Evolutionary conservation across 2,329 filamentous ascomycete species (phyloP).

Genomic region (Thielaviopsis euricoi): DNA sequence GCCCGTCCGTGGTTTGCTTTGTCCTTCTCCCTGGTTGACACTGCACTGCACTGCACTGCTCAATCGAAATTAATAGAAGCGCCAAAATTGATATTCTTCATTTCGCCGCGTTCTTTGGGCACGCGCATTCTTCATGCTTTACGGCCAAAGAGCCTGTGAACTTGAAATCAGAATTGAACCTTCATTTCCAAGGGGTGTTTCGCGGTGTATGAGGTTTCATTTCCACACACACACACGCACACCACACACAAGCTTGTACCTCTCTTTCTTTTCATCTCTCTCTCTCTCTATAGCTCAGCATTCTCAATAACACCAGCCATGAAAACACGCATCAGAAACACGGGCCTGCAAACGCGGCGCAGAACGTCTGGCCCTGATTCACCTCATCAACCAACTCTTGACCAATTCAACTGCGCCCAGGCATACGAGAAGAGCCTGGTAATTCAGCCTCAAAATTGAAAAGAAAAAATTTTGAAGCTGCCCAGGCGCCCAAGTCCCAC

Average conservation of each 20-base stretch:
- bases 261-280: neutral
- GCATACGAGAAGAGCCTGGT: too few relatives aligned
- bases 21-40: neutral
- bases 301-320: too few relatives aligned
- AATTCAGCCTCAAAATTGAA: too few relatives aligned
- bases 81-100: neutral
- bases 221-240: neutral
- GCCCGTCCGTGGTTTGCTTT: neutral
- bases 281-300: too few relatives aligned
- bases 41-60: too few relatives aligned
- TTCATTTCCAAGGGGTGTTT: neutral
- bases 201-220: neutral
- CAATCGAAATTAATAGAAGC: neutral
- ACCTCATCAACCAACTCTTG: too few relatives aligned
- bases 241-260: neutral
- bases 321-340: neutral
- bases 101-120: neutral
- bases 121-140: neutral
- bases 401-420: too few relatives aligned
- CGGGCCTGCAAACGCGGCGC: too few relatives aligned
- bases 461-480: neutral
- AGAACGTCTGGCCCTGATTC: too few relatives aligned
- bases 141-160: neutral
- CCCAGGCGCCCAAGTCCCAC: neutral
- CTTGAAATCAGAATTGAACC: neutral